A percentile compares a stretch with the other conserved stretches of the same genome.
Evolutionary conservation across 805 yeast genomes (phyloP).

Genomic region (Saturnispora dispora): DNA sequence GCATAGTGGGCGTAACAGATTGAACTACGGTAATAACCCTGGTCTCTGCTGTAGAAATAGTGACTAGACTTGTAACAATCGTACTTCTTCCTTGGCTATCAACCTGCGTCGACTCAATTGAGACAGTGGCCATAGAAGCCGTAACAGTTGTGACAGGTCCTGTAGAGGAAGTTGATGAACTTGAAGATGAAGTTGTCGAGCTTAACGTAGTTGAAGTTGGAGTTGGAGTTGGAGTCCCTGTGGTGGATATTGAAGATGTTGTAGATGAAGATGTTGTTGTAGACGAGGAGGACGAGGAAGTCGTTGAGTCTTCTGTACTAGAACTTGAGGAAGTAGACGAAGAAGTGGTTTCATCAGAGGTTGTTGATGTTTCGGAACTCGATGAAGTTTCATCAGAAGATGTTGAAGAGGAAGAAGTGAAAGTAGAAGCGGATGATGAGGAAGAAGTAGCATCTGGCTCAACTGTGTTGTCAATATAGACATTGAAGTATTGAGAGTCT

Average conservation of each 20-base stretch:
- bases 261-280: conserved; percentile 12
- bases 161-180: conserved; percentile 16
- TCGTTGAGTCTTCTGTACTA: conserved; percentile 8
- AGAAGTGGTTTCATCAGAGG: conserved; percentile 12
- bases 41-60: conserved; percentile 17
- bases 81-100: conserved; percentile 6
- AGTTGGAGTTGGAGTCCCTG: conserved; percentile 9
- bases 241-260: conserved; percentile 5
- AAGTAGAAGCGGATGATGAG: background rate
- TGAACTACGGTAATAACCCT: conserved; percentile 20
- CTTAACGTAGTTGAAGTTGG: conserved; percentile 7
- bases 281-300: conserved; percentile 10
- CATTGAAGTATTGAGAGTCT: conserved; percentile 31
- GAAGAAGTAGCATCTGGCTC: background rate
- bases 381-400: conserved; percentile 12
- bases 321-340: conserved; percentile 12
- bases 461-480: conserved; percentile 30
- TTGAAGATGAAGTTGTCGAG: conserved; percentile 8
- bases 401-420: conserved; percentile 14
- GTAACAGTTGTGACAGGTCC: conserved; percentile 15
- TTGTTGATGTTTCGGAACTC: conserved; percentile 6
- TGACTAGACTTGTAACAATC: conserved; percentile 7
- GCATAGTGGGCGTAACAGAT: conserved; percentile 16
- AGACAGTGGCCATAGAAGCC: conserved; percentile 10
- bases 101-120: conserved; percentile 10